Percentiles rank a stretch among this genome's conserved stretches.
Evolutionary conservation across 1,284 basidiomycete species (phyloP).

Genomic region (Xanthoconium separans): DNA sequence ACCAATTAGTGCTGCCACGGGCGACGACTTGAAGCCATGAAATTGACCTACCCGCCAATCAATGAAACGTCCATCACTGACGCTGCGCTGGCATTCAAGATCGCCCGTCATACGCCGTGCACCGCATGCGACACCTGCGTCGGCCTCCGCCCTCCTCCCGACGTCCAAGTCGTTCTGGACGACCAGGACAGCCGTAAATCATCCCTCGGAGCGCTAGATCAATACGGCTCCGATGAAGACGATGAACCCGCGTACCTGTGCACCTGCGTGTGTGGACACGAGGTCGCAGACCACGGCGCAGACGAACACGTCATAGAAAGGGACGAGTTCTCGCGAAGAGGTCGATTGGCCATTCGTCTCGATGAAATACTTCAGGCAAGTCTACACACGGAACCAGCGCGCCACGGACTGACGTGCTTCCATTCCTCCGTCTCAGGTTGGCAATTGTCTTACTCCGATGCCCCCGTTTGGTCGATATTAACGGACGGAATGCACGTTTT

Average conservation of each 20-base stretch:
- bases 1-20: too few species aligned
- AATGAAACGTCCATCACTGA: constrained; percentile 49
- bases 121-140: constrained; percentile 56
- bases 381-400: constrained; percentile 15
- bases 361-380: constrained; percentile 84
- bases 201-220: constrained; percentile 50
- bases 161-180: constrained; percentile 55
- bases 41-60: constrained; percentile 58
- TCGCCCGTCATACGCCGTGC: constrained; percentile 72
- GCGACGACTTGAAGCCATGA: constrained; percentile 40
- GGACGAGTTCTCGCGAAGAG: constrained; percentile 68
- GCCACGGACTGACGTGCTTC: constrained; percentile 13
- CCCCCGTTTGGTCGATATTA: constrained; percentile 16
- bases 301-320: constrained; percentile 54
- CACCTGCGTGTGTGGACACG: constrained; percentile 76
- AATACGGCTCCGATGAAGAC: constrained; percentile 69
- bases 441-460: constrained; percentile 17
- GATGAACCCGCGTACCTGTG: constrained; percentile 57
- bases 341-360: constrained; percentile 76
- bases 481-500: constrained; percentile 11
- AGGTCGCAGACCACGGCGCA: constrained; percentile 66
- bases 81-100: constrained; percentile 60
- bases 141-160: constrained; percentile 67
- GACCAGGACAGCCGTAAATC: constrained; percentile 46
- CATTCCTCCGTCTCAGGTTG: constrained; percentile 23